Conservation (phyloP, 495 filamentous ascomycete species). For the Podospora pseudoanserina region DNA sequence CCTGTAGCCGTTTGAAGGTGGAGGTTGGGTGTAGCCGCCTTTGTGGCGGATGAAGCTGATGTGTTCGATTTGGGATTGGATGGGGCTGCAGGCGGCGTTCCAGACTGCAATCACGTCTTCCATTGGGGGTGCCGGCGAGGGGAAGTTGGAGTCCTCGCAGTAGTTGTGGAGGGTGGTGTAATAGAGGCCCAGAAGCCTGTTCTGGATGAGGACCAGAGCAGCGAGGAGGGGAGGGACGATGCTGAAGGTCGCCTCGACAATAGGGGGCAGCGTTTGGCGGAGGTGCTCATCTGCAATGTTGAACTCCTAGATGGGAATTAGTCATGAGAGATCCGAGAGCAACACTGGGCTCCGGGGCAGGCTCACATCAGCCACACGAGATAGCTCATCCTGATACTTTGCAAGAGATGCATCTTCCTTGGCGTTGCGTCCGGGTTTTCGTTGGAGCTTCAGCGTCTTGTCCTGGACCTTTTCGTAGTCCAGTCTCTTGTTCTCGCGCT, state of each 20-base stretch:
- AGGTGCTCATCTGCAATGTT: constrained; percentile 77
- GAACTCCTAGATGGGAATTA: constrained; percentile 61
- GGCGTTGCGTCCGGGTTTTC: constrained; percentile 68
- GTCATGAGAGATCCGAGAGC: constrained; percentile 7
- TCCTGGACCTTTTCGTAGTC: constrained; percentile 83
- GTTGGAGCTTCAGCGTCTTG: constrained; percentile 64
- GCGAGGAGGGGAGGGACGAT: constrained; percentile 73
- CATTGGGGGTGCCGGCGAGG: constrained; percentile 70
- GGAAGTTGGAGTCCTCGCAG: constrained; percentile 66
- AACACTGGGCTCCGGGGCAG: not conserved
- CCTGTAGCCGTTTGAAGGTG: constrained; percentile 26
- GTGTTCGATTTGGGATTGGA: constrained; percentile 69
- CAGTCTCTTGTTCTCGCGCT: constrained; percentile 81
- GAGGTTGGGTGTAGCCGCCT: constrained; percentile 14
- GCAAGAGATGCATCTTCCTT: constrained; percentile 72
- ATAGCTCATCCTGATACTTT: constrained; percentile 76
- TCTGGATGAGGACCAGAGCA: constrained; percentile 76
- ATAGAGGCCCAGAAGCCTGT: constrained; percentile 73
- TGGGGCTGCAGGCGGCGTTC: constrained; percentile 60
- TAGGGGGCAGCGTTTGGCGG: constrained; percentile 66
- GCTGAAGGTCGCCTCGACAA: constrained; percentile 71
- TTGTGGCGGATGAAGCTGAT: constrained; percentile 53
- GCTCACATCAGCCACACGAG: constrained; percentile 61
- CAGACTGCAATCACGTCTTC: constrained; percentile 68
- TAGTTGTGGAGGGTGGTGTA: constrained; percentile 83